Evolutionary conservation across 306 rosid genomes (phyloP).

Genomic region (Medicago lupulina): DNA sequence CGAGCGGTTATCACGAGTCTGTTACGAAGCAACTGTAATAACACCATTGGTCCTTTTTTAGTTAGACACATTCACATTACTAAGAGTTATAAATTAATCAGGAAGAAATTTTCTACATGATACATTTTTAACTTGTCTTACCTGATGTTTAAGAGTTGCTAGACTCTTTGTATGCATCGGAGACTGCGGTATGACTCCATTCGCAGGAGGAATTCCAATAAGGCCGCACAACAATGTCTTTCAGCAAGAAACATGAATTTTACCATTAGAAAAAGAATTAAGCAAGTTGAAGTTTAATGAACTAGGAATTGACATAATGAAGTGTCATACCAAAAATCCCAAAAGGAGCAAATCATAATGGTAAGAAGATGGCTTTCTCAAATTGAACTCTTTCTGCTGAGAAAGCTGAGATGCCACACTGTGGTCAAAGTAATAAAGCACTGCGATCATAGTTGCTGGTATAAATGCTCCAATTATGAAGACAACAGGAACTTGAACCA

Average conservation of each 20-base stretch:
- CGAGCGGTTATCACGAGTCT: conserved; percentile 76
- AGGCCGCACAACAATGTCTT: conserved; percentile 97
- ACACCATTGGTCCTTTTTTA: conserved; percentile 23
- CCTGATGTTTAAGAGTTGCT: conserved; percentile 99
- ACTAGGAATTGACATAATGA: conserved; percentile 2
- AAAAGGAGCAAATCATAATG: conserved; percentile 93
- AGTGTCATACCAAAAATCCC: conserved; percentile 75
- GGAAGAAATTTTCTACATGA: neutral
- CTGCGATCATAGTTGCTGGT: conserved; percentile 99
- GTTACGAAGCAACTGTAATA: conserved; percentile 83
- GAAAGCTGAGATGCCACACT: conserved; percentile 98
- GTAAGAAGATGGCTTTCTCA: conserved; percentile 93
- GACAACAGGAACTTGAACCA: conserved; percentile 80
- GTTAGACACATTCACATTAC: neutral
- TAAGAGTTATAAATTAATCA: neutral
- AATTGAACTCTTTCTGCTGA: conserved; percentile 95
- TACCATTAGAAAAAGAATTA: neutral
- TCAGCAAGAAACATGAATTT: conserved; percentile 26
- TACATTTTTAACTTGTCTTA: conserved; percentile 39
- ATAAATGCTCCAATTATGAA: conserved; percentile 94
- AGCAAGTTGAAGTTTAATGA: conserved; percentile 3
- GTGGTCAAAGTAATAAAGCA: conserved; percentile 95
- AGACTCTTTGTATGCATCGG: conserved; percentile 99
- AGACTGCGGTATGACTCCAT: conserved; percentile 98
- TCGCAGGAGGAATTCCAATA: conserved; percentile 91